These are phyloP conservation scores for Speleostelium caveatum DNA, from an alignment of 78 protist species.

Conservation along the genomic window DNA sequence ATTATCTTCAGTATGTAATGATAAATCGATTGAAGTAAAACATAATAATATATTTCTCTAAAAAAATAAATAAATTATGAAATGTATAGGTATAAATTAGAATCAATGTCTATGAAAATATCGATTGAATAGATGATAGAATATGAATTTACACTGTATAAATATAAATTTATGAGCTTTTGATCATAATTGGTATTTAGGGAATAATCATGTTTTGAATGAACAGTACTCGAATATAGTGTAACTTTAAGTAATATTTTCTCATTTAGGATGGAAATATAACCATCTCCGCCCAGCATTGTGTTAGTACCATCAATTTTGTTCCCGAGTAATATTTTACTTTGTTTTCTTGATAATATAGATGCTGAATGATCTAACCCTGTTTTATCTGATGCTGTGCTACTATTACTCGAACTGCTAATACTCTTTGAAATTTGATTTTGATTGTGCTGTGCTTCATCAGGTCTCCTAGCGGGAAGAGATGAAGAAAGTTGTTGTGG, in stretches of 20 bases:
- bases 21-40: slow-evolving; percentile 28
- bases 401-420: background rate
- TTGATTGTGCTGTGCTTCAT: background rate
- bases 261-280: slow-evolving; percentile 6
- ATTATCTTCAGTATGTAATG: slow-evolving; percentile 57
- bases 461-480: background rate
- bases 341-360: slow-evolving; percentile 51
- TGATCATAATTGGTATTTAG: slow-evolving; percentile 45
- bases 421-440: background rate
- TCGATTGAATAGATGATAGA: background rate
- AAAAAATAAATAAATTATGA: background rate
- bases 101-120: background rate
- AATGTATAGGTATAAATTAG: background rate
- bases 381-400: background rate
- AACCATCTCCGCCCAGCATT: slow-evolving; percentile 31
- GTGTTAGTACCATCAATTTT: slow-evolving; percentile 28
- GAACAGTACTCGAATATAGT: slow-evolving; percentile 21
- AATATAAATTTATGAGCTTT: slow-evolving; percentile 25
- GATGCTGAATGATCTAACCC: background rate
- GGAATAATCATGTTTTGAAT: slow-evolving; percentile 22
- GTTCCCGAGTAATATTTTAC: slow-evolving; percentile 47
- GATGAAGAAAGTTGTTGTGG: background rate
- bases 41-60: slow-evolving; percentile 22
- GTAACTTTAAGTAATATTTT: slow-evolving; percentile 10
- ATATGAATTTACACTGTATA: slow-evolving; percentile 1